These are phyloP conservation scores for Coprinopsis strossmayeri DNA, from an alignment of 768 basidiomycete genomes.

Conservation along the genomic window DNA sequence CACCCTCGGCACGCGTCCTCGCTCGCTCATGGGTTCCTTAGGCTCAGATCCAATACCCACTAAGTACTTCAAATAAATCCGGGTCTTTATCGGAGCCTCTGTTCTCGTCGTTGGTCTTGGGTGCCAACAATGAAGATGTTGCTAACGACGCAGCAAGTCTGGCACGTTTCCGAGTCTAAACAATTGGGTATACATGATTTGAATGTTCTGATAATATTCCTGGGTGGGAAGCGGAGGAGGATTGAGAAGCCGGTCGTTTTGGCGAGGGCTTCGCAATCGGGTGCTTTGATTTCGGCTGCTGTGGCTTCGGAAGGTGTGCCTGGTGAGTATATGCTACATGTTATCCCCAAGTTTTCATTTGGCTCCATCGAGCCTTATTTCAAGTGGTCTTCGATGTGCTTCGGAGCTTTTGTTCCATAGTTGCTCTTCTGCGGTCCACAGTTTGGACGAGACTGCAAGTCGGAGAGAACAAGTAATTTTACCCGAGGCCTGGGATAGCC, in stretches of 20 bases:
- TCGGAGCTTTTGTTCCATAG: too few species aligned
- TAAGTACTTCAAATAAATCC: constrained; percentile 22
- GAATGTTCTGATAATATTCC: constrained; percentile 40
- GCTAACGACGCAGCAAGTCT: constrained; percentile 74
- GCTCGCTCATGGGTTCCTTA: background rate
- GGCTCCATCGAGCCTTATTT: too few species aligned
- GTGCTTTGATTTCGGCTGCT: too few species aligned
- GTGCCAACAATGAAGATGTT: constrained; percentile 16
- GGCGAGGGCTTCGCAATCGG: constrained; percentile 35
- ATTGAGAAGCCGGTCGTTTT: constrained; percentile 73
- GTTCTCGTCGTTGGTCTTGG: background rate
- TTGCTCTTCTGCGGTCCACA: too few species aligned
- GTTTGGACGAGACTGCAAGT: too few species aligned
- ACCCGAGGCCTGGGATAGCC: too few species aligned
- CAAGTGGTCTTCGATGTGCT: too few species aligned
- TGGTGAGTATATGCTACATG: too few species aligned
- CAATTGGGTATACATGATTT: constrained; percentile 55
- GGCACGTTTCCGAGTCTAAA: constrained; percentile 72
- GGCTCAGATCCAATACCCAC: too few species aligned
- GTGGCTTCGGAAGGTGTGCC: too few species aligned
- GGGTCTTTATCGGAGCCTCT: background rate
- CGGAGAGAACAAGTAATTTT: too few species aligned
- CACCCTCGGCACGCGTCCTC: background rate
- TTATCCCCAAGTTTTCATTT: too few species aligned
- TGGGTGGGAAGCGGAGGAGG: constrained; percentile 68